Percentiles rank a stretch among this genome's conserved stretches.
phyloP scores from a whole-genome alignment of 495 filamentous ascomycete species.

The Filosporella fistucella region DNA sequence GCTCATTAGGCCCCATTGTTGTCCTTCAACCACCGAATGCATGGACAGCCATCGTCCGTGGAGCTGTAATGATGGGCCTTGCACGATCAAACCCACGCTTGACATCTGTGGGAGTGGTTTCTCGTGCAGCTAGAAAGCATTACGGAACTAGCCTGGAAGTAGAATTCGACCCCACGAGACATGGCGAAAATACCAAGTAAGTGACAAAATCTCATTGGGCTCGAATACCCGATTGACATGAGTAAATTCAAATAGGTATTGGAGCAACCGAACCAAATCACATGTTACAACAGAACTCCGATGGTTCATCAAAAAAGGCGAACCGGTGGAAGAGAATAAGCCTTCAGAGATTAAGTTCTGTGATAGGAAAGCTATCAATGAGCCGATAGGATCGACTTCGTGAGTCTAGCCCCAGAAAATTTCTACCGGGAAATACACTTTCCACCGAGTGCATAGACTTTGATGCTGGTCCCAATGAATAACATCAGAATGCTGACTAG shows the following conservation, averaged over 20 bases:
- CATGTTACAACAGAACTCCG: slow-evolving; percentile 12
- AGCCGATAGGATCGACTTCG: neutral
- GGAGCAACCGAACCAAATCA: too few species aligned
- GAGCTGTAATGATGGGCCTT: slow-evolving; percentile 34
- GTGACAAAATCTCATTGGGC: too few species aligned
- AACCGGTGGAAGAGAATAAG: slow-evolving; percentile 4
- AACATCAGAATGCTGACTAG: too few species aligned
- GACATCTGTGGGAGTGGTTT: slow-evolving; percentile 24
- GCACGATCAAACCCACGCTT: slow-evolving; percentile 20
- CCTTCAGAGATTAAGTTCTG: slow-evolving; percentile 1
- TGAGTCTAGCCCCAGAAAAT: too few species aligned
- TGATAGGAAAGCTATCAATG: neutral
- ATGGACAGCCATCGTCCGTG: slow-evolving; percentile 39
- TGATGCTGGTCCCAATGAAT: too few species aligned
- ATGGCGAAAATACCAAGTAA: slow-evolving; percentile 5
- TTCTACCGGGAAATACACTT: too few species aligned
- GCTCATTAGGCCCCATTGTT: slow-evolving; percentile 11
- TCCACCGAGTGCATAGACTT: too few species aligned
- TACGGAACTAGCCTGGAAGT: slow-evolving; percentile 28
- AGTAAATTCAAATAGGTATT: neutral
- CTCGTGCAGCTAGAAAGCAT: slow-evolving; percentile 33
- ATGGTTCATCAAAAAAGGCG: slow-evolving; percentile 23
- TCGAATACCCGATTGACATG: too few species aligned
- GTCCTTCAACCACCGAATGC: slow-evolving; percentile 29
- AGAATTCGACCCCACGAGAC: slow-evolving; percentile 1